phyloP scores from a whole-genome alignment of 2,329 filamentous ascomycete species.

The Colletotrichum sublineola region DNA sequence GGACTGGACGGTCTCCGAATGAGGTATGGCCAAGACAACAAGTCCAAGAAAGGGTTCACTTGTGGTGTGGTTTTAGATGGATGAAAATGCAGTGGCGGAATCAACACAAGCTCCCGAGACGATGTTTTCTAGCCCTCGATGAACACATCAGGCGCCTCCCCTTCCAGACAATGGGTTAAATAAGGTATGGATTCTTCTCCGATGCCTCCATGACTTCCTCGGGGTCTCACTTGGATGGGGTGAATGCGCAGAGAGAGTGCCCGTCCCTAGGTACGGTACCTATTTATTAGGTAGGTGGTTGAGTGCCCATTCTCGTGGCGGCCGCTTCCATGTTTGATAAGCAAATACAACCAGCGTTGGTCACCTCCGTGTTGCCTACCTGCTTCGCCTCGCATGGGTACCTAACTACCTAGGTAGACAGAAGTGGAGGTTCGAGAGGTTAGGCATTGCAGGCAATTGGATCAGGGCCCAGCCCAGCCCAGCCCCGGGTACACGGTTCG shows the following conservation, averaged over 20 bases:
- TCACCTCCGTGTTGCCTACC: background rate
- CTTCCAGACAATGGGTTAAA: background rate
- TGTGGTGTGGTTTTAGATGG: background rate
- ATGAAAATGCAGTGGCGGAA: background rate
- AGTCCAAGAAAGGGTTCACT: background rate
- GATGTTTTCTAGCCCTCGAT: background rate
- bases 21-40: background rate
- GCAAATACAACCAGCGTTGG: too few relatives aligned
- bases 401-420: background rate
- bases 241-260: too few relatives aligned
- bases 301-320: too few relatives aligned
- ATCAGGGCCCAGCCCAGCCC: background rate
- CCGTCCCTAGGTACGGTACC: too few relatives aligned
- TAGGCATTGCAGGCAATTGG: background rate
- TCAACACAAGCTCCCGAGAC: background rate
- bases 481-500: conserved; percentile 36
- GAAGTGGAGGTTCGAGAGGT: background rate
- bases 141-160: background rate
- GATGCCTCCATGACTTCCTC: background rate
- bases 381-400: background rate
- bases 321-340: too few relatives aligned
- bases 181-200: background rate
- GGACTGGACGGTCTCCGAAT: background rate
- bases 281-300: too few relatives aligned
- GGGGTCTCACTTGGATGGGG: background rate